Evolutionary conservation across 2,329 filamentous ascomycete species (phyloP).

Genomic region (Botryotinia narcissicola): DNA sequence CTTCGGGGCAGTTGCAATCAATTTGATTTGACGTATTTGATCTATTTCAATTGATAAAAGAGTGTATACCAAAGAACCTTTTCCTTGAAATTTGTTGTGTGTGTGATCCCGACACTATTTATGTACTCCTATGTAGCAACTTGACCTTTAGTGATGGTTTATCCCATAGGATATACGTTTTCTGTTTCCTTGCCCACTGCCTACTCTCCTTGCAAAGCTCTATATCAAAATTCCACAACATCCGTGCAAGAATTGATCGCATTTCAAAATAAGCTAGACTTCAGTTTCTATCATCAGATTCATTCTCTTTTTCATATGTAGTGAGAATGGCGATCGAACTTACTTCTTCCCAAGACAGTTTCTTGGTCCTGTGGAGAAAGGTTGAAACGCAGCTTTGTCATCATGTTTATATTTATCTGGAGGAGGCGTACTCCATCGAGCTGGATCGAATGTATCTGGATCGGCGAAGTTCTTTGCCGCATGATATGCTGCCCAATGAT

Average conservation of each 20-base stretch:
- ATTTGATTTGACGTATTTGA: no score
- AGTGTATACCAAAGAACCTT: no score
- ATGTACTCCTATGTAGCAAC: no score
- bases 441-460: conserved; percentile 28
- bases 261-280: background rate
- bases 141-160: no score
- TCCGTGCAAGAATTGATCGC: background rate
- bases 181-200: background rate
- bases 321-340: background rate
- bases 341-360: conserved; percentile 4
- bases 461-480: conserved; percentile 25
- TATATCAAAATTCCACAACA: background rate
- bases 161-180: background rate
- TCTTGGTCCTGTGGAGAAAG: conserved; percentile 15
- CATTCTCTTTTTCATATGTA: no score
- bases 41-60: no score
- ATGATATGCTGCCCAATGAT: background rate
- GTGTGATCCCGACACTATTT: no score
- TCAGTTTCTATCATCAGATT: background rate
- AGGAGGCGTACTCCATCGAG: conserved; percentile 38
- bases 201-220: background rate
- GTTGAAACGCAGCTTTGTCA: conserved; percentile 13
- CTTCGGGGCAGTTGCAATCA: no score
- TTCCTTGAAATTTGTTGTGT: no score
- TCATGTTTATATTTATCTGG: conserved; percentile 12